These are phyloP conservation scores for Diophrys appendiculata DNA, from an alignment of 73 alveolate genomes.

Conservation along the genomic window DNA sequence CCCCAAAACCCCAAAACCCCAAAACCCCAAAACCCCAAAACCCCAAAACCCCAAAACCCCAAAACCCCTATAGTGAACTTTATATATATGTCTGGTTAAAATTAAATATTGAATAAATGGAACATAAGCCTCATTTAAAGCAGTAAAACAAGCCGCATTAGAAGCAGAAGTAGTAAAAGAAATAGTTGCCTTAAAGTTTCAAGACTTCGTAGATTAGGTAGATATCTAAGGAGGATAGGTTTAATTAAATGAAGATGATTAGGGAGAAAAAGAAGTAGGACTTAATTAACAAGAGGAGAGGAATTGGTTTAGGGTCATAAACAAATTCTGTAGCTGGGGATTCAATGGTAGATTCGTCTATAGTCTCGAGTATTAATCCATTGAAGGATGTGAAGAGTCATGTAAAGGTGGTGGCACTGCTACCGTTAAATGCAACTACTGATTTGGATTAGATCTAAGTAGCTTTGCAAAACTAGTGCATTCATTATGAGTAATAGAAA, in stretches of 20 bases:
- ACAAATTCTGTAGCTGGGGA: slow-evolving; percentile 1
- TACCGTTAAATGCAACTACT: neutral
- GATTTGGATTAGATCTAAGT: neutral
- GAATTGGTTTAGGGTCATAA: slow-evolving; percentile 31
- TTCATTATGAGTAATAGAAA: neutral
- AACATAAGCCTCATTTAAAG: slow-evolving; percentile 34
- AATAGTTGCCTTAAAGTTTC: slow-evolving; percentile 37
- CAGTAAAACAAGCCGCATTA: slow-evolving; percentile 50
- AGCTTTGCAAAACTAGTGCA: neutral
- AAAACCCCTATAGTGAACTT: slow-evolving; percentile 13
- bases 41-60: slow-evolving; percentile 11
- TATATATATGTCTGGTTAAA: slow-evolving; percentile 1
- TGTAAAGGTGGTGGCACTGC: slow-evolving; percentile 10
- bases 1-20: slow-evolving; percentile 7
- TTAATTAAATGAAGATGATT: slow-evolving; percentile 14
- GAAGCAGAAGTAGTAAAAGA: slow-evolving; percentile 11
- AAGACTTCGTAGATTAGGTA: slow-evolving; percentile 4
- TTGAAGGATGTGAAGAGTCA: no score
- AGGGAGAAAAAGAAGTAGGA: slow-evolving; percentile 41
- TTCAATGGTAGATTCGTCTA: neutral
- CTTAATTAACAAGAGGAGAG: slow-evolving; percentile 21
- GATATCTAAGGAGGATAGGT: slow-evolving; percentile 26
- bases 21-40: neutral
- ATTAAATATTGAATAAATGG: slow-evolving; percentile 11
- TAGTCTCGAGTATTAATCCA: neutral